Evolutionary conservation across 73 alveolate genomes (phyloP).

Genomic region (Tetrahymena borealis): DNA sequence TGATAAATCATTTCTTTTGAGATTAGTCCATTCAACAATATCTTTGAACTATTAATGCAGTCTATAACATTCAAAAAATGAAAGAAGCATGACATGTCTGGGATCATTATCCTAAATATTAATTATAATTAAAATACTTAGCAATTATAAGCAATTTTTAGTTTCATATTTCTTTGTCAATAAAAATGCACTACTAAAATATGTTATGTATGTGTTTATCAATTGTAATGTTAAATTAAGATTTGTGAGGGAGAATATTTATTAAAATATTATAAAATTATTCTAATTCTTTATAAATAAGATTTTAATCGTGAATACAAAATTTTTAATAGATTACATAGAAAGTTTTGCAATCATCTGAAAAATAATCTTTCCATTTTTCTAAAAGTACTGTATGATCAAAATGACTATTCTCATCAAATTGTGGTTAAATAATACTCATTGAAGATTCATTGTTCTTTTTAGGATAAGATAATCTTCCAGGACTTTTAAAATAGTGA

Average conservation of each 20-base stretch:
- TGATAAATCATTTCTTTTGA: neutral
- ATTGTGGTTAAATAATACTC: neutral
- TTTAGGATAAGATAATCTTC: neutral
- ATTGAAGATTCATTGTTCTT: neutral
- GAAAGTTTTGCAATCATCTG: neutral
- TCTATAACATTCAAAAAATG: neutral
- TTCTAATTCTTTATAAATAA: too few relatives aligned
- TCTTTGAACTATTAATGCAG: neutral
- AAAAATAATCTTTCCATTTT: neutral
- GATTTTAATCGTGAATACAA: too few relatives aligned
- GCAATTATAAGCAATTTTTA: too few relatives aligned
- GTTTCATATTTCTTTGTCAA: too few relatives aligned
- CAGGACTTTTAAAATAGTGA: neutral
- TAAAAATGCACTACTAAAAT: too few relatives aligned
- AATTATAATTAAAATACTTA: too few relatives aligned
- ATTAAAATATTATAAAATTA: too few relatives aligned
- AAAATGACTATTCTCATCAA: neutral
- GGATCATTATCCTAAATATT: constrained; percentile 5
- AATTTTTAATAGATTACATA: neutral
- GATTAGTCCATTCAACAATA: neutral
- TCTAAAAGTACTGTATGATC: neutral
- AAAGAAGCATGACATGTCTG: neutral
- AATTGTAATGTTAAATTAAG: too few relatives aligned
- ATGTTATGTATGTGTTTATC: too few relatives aligned
- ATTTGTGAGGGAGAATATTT: too few relatives aligned